Conservation (phyloP, 163 green algal species). For the Picocystis sp. region DNA sequence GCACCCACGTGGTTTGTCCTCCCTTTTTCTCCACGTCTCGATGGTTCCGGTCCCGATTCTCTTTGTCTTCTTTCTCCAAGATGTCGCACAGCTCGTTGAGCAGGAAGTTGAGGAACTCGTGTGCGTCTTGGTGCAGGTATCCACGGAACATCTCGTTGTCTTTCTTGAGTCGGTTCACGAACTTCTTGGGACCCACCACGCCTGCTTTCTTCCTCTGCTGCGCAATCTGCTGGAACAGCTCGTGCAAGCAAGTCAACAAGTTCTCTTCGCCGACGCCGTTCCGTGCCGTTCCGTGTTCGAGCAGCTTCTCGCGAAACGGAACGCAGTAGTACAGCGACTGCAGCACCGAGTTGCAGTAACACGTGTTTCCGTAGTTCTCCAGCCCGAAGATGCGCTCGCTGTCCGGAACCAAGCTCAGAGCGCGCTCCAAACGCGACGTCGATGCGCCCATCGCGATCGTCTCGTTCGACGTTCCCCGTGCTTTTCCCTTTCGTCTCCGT, state of each 20-base stretch:
- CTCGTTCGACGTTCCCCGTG: too few relatives aligned
- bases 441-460: too few relatives aligned
- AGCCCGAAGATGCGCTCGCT: constrained; percentile 83
- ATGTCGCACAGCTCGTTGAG: constrained; percentile 82
- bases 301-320: constrained; percentile 67
- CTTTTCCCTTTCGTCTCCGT: too few relatives aligned
- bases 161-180: constrained; percentile 73
- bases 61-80: constrained; percentile 58
- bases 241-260: constrained; percentile 73
- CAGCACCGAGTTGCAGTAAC: constrained; percentile 93
- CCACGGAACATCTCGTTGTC: constrained; percentile 90
- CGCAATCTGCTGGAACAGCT: constrained; percentile 85
- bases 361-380: constrained; percentile 99
- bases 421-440: too few relatives aligned
- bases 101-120: constrained; percentile 97
- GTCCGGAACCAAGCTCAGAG: constrained; percentile 23
- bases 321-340: constrained; percentile 85
- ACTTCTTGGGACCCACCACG: constrained; percentile 68
- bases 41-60: neutral
- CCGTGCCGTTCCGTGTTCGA: constrained; percentile 42
- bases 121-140: constrained; percentile 92
- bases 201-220: constrained; percentile 71
- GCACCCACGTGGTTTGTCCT: constrained; percentile 43
- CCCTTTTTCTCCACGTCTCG: neutral
- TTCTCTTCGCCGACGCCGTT: constrained; percentile 50